Base-by-base conservation (phyloP, 768 basidiomycete genomes). In the Suillus subluteus region DNA sequence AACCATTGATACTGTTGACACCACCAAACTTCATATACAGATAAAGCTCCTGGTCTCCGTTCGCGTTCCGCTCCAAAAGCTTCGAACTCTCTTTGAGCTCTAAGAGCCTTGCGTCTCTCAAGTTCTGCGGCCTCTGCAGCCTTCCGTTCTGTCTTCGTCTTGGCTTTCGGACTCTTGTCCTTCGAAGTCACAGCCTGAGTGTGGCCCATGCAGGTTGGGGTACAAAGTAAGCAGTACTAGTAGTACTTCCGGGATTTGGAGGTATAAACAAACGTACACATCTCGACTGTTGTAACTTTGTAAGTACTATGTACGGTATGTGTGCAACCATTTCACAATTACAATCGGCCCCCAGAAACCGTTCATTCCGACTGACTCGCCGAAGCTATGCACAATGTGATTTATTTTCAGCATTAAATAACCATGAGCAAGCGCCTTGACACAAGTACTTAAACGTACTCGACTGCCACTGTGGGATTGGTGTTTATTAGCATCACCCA, bases 1-100 rank as follows among this genome's bases (percentile, higher is more conserved):
- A 80, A 65, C 78, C 79, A 81, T 3, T 54, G 30, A 44, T 77
- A 73, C 62, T 73, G 71, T 38, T 70, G 68, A 3, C 72, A n/a
- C 68, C 68, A 69, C 62, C 56, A 67, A 8, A 63, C 16, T 46
- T 69, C 68, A 11, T 32, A 6, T 15, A 55, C 61, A n/a, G 58
- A 32, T 37, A 69, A 52, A 21, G 35, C 37, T 30, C 62, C 65
- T 18, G 59, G n/a, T 26, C 37, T 62, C 6, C 2, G 23, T 32
- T 44, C 32, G 18, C 35, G n/a, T 37, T 23, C 37, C 9, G 8
- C 11, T 37, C 65, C 65, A 21, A 66, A 65, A 16, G 32, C 54
- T 13, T 21, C 43, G 7, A 65, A 32, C 37, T 46, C 61, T 6
- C 9, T n/a, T 41, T 41, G 48, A 23, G 63, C 63, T 26, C 26